A percentile compares a stretch with the other conserved stretches of the same genome.
phyloP scores from a whole-genome alignment of 768 basidiomycete genomes.

The Lactarius akahatsu region DNA sequence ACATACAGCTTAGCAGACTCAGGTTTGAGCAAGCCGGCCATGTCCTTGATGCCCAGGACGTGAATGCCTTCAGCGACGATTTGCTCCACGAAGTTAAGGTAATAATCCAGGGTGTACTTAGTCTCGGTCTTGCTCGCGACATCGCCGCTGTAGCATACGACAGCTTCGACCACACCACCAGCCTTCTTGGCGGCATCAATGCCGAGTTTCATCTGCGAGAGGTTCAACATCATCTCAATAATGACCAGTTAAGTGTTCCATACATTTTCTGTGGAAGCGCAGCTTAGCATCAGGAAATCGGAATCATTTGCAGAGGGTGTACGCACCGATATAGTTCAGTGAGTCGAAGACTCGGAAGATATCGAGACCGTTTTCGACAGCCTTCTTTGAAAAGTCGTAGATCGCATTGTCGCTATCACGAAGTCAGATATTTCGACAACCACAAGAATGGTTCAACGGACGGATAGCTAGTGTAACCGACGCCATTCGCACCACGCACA shows the following conservation, averaged over 20 bases:
- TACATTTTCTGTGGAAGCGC: constrained; percentile 61
- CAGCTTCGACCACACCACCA: constrained; percentile 96
- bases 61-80: constrained; percentile 95
- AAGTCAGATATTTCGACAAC: constrained; percentile 6
- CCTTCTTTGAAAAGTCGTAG: constrained; percentile 99
- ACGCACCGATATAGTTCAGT: constrained; percentile 93
- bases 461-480: constrained; percentile 99
- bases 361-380: constrained; percentile 98
- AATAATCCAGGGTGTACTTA: constrained; percentile 97
- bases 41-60: constrained; percentile 96
- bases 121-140: constrained; percentile 91
- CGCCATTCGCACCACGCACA: constrained; percentile 98
- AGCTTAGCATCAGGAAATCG: constrained; percentile 11
- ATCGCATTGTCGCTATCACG: constrained; percentile 87
- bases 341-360: constrained; percentile 99
- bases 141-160: constrained; percentile 98
- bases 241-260: constrained; percentile 31
- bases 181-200: constrained; percentile 99
- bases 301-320: background rate
- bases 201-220: constrained; percentile 83
- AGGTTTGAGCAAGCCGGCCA: constrained; percentile 97
- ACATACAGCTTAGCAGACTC: constrained; percentile 86
- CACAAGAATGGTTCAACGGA: constrained; percentile 58
- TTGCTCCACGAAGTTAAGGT: constrained; percentile 92
- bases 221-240: constrained; percentile 2